Percentiles rank a stretch among this genome's conserved stretches.
These are phyloP conservation scores for Lepidopterella palustris DNA, from an alignment of 495 filamentous ascomycete genomes.

Conservation along the genomic window DNA sequence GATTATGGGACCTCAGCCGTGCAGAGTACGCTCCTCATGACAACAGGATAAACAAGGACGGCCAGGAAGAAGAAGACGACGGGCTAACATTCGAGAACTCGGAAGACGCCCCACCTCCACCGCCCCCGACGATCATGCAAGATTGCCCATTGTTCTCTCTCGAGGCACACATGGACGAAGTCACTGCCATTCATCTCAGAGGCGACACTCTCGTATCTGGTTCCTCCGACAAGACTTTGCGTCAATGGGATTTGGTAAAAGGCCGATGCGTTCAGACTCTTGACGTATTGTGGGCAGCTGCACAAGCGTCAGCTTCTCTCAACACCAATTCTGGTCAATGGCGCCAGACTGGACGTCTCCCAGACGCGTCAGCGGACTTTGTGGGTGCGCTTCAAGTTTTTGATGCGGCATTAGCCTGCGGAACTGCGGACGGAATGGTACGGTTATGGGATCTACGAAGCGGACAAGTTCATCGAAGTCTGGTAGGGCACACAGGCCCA, in stretches of 20 bases:
- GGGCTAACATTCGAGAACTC: slow-evolving; percentile 49
- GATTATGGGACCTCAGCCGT: slow-evolving; percentile 82
- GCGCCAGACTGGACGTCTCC: slow-evolving; percentile 47
- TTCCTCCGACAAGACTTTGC: slow-evolving; percentile 91
- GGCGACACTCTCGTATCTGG: slow-evolving; percentile 88
- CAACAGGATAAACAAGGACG: slow-evolving; percentile 58
- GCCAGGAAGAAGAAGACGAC: slow-evolving; percentile 54
- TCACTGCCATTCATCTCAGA: slow-evolving; percentile 86
- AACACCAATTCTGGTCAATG: slow-evolving; percentile 42
- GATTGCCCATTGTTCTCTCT: slow-evolving; percentile 85
- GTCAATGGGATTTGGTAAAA: slow-evolving; percentile 95
- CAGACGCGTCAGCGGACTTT: slow-evolving; percentile 76
- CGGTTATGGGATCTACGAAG: slow-evolving; percentile 94
- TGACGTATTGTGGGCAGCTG: slow-evolving; percentile 97
- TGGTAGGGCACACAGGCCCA: slow-evolving; percentile 94
- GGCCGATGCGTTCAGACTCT: slow-evolving; percentile 95
- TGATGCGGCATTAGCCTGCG: slow-evolving; percentile 94
- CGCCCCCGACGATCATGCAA: slow-evolving; percentile 64
- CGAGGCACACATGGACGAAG: slow-evolving; percentile 85
- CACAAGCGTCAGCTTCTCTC: slow-evolving; percentile 57
- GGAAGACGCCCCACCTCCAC: slow-evolving; percentile 54
- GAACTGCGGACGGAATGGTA: slow-evolving; percentile 97
- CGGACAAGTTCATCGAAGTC: slow-evolving; percentile 90
- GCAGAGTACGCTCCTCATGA: slow-evolving; percentile 57
- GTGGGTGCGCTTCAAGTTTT: slow-evolving; percentile 95